Evolutionary conservation across 208 protist genomes (phyloP).

Genomic region (Lotmaria passim): DNA sequence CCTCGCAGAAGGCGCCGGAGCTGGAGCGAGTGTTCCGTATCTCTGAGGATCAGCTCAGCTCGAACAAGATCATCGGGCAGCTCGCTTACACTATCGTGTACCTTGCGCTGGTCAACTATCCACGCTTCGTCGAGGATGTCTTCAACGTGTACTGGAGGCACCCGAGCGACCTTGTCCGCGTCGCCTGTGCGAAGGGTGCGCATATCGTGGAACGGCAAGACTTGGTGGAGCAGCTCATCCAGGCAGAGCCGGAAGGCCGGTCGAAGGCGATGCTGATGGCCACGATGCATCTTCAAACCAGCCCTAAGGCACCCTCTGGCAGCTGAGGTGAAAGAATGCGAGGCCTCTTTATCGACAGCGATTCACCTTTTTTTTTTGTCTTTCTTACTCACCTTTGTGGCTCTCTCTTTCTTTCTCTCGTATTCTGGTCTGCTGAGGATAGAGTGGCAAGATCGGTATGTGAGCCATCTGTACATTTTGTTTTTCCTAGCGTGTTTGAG

Average conservation of each 20-base stretch:
- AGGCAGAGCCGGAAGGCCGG: slow-evolving; percentile 74
- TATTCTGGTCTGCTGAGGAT: neutral
- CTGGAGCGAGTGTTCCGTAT: slow-evolving; percentile 85
- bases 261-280: slow-evolving; percentile 71
- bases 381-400: neutral
- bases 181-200: slow-evolving; percentile 87
- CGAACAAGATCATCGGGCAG: slow-evolving; percentile 86
- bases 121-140: slow-evolving; percentile 79
- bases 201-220: slow-evolving; percentile 77
- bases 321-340: slow-evolving; percentile 1
- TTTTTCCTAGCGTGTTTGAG: neutral
- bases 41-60: slow-evolving; percentile 79
- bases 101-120: slow-evolving; percentile 80
- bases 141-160: slow-evolving; percentile 75
- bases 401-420: neutral
- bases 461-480: neutral
- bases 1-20: slow-evolving; percentile 69
- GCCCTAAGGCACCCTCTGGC: neutral
- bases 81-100: slow-evolving; percentile 92
- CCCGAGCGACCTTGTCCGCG: slow-evolving; percentile 83
- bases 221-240: slow-evolving; percentile 74
- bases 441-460: neutral
- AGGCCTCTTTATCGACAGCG: neutral
- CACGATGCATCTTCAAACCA: slow-evolving; percentile 47
- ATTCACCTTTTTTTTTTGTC: neutral